Evolutionary conservation across 306 rosid genomes (phyloP), one percentile per base, ranked within the genome.

Genomic region (Trichosanthes cucumerina): DNA sequence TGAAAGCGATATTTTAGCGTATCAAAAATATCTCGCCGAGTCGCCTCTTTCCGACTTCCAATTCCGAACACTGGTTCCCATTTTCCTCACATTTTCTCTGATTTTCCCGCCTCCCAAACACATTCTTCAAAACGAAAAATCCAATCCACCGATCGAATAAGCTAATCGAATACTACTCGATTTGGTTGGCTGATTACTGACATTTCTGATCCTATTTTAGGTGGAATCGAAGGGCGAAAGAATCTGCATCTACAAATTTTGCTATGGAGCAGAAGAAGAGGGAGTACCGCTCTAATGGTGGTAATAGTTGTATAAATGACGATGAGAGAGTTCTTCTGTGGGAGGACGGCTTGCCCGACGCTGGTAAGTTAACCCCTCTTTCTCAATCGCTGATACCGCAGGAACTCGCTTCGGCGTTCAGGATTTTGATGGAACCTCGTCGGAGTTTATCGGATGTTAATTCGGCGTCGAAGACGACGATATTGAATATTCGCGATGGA

Each of bases 331-430:
- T 95, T 6, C 63, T 75, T 15, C 96, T 90, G 70, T 92, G 99
- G 99, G 97, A 92, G 83, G 7, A 77, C 1, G 97, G 99, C 16
- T 86, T 95, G 0, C 99, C 99, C 1, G 54, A 56, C 52, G 79
- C 70, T 31, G 86, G 87, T 19, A 94, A 91, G 64, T 82, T 95
- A 41, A 86, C 95, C 10, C 97, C 98, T 26, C 82, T 95, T 4
- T 88, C 93, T 26, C 96, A 91, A 88, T 63, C 50, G 36, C 43
- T 95, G 81, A 90, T 92, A 44, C 87, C 97, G 49, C 88, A 86
- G 70, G 96, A 91, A 79, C 89, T 95, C 1, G 97, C 97, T 9
- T 81, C 91, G 33, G 99, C 97, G 63, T 95, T 95, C 79, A 87
- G 97, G 73, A 95, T 95, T 77, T 83, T 91, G 5, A 96, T 92